These are phyloP conservation scores for Madurella fahalii DNA, from an alignment of 2,329 filamentous ascomycete genomes.

Conservation along the genomic window DNA sequence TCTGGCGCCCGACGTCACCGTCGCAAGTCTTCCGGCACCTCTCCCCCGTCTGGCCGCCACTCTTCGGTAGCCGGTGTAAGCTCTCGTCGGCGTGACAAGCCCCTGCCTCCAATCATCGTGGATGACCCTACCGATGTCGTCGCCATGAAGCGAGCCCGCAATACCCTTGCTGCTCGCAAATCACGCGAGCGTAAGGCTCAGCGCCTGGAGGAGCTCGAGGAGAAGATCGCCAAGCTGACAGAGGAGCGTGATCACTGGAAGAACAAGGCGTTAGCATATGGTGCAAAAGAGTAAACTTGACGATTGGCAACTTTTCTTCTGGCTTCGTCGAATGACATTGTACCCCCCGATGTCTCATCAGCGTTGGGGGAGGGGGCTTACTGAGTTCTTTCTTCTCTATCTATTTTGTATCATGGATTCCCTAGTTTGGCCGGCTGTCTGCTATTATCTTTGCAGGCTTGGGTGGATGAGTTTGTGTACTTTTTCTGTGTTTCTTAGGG, in stretches of 20 bases:
- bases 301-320: conserved; percentile 15
- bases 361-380: conserved; percentile 26
- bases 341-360: conserved; percentile 21
- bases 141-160: conserved; percentile 90
- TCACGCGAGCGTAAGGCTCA: conserved; percentile 82
- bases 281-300: conserved; percentile 23
- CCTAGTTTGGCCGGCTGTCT: conserved; percentile 3
- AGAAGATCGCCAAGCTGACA: conserved; percentile 65
- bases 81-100: conserved; percentile 74
- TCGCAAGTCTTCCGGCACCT: conserved; percentile 44
- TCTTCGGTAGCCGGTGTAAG: conserved; percentile 67
- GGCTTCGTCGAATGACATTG: conserved; percentile 20
- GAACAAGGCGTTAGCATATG: conserved; percentile 42
- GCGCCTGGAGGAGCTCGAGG: conserved; percentile 70
- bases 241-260: conserved; percentile 65
- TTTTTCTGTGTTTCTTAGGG: background rate
- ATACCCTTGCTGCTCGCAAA: conserved; percentile 90
- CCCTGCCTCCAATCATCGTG: conserved; percentile 71
- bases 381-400: conserved; percentile 10
- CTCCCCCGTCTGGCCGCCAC: conserved; percentile 51
- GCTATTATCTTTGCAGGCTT: conserved; percentile 1
- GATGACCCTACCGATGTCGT: conserved; percentile 68
- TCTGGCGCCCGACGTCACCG: conserved; percentile 34
- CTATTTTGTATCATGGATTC: conserved; percentile 13
- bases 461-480: conserved; percentile 1